Percentiles rank a stretch among this genome's conserved stretches.
phyloP scores from a whole-genome alignment of 1,139 yeast species.

The Diutina ranongensis region DNA sequence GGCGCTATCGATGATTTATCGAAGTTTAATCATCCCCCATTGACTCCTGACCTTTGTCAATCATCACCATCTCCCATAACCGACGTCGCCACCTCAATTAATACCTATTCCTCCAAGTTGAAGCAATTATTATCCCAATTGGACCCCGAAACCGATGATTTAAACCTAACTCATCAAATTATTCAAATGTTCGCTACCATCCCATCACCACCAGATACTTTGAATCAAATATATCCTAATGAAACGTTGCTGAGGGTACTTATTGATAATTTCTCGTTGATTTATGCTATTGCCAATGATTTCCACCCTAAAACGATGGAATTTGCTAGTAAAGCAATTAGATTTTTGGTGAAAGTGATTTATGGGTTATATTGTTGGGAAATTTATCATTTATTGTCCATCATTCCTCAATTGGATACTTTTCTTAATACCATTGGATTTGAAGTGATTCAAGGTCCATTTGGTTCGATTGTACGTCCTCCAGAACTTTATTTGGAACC shows the following conservation, averaged over 20 bases:
- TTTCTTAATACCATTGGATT: constrained; percentile 25
- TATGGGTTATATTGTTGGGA: constrained; percentile 36
- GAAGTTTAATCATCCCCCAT: background rate
- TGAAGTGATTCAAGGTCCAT: constrained; percentile 26
- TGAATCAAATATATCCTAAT: constrained; percentile 19
- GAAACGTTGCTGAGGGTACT: constrained; percentile 26
- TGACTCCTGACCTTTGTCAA: background rate
- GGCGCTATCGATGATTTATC: background rate
- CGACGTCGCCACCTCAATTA: background rate
- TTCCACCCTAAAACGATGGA: constrained; percentile 21
- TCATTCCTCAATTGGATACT: constrained; percentile 23
- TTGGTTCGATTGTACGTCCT: constrained; percentile 30
- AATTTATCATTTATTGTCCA: constrained; percentile 27
- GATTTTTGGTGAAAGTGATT: constrained; percentile 27
- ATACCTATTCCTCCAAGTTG: background rate
- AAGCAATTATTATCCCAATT: background rate
- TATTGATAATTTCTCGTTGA: constrained; percentile 26
- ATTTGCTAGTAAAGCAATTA: constrained; percentile 27
- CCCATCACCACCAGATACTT: background rate
- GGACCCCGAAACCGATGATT: background rate
- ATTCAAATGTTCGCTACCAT: background rate
- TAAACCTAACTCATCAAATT: background rate
- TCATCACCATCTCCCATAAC: background rate
- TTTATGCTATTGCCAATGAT: constrained; percentile 12
- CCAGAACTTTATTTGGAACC: constrained; percentile 27